phyloP scores from a whole-genome alignment of 2,329 filamentous ascomycete species.

The Thermomyces lanuginosus region DNA sequence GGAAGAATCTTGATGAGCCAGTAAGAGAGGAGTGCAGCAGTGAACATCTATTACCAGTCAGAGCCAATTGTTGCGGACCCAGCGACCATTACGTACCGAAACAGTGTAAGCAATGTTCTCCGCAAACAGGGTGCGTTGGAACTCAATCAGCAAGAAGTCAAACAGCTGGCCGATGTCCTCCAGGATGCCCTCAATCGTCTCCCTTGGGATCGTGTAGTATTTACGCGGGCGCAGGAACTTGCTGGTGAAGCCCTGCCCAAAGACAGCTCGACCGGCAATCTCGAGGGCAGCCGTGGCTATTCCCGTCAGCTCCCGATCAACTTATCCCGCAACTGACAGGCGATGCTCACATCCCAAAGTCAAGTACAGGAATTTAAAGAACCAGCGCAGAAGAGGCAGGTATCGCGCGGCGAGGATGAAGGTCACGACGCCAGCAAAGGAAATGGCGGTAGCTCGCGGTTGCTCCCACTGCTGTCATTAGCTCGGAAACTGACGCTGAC shows the following conservation, averaged over 20 bases:
- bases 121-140: conserved; percentile 49
- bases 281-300: conserved; percentile 39
- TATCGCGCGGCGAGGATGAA: conserved; percentile 49
- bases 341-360: conserved; percentile 37
- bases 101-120: conserved; percentile 47
- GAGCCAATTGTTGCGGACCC: conserved; percentile 3
- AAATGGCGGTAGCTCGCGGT: conserved; percentile 46
- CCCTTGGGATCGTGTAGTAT: conserved; percentile 51
- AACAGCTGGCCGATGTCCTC: conserved; percentile 48
- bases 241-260: conserved; percentile 43
- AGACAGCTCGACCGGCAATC: conserved; percentile 37
- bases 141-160: conserved; percentile 54
- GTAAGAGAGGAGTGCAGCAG: conserved; percentile 42
- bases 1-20: conserved; percentile 50
- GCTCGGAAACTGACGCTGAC: no score
- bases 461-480: conserved; percentile 40
- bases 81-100: conserved; percentile 31
- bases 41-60: conserved; percentile 35
- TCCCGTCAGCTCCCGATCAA: conserved; percentile 16
- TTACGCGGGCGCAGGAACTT: conserved; percentile 46
- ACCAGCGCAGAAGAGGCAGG: conserved; percentile 44
- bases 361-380: conserved; percentile 44
- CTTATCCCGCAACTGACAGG: neutral
- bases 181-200: conserved; percentile 43
- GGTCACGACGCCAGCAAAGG: conserved; percentile 38